Conservation (phyloP, 805 yeast genomes). For the Ogataea trehaloabstinens region DNA sequence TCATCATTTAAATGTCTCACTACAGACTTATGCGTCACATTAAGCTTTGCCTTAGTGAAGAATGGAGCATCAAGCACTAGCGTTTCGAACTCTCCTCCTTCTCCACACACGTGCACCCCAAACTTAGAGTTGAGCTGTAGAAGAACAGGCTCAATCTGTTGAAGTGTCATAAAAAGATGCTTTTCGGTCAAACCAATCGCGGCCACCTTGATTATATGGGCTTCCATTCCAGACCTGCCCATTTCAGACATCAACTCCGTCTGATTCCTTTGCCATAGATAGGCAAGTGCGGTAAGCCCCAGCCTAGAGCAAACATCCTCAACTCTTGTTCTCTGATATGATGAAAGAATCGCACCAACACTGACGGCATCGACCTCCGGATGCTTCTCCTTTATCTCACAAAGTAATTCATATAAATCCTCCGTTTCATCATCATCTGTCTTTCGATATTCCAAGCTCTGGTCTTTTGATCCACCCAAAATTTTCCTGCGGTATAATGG, state of each 20-base stretch:
- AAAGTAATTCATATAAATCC: constrained; percentile 61
- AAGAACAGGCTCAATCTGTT: constrained; percentile 59
- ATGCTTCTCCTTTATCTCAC: constrained; percentile 44
- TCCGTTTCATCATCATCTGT: constrained; percentile 85
- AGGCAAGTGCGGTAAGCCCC: constrained; percentile 68
- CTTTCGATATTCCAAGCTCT: constrained; percentile 62
- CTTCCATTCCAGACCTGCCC: constrained; percentile 66
- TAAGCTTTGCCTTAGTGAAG: constrained; percentile 54
- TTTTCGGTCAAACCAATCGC: constrained; percentile 72
- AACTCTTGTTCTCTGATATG: constrained; percentile 92
- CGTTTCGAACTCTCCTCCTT: constrained; percentile 98
- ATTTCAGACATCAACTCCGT: constrained; percentile 77
- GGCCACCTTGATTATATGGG: constrained; percentile 87
- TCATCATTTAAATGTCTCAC: constrained; percentile 58
- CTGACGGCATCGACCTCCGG: constrained; percentile 84
- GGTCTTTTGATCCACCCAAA: constrained; percentile 59
- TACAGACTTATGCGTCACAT: constrained; percentile 38
- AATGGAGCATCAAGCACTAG: constrained; percentile 89
- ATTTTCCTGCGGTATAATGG: constrained; percentile 77
- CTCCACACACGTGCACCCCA: constrained; percentile 95
- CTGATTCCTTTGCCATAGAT: constrained; percentile 90
- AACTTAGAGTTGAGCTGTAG: constrained; percentile 55
- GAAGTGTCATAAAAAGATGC: constrained; percentile 69
- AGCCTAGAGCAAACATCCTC: constrained; percentile 83
- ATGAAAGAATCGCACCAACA: constrained; percentile 93